Evolutionary conservation across 768 basidiomycete genomes (phyloP).

Genomic region (Porpolomopsis calyptriformis): DNA sequence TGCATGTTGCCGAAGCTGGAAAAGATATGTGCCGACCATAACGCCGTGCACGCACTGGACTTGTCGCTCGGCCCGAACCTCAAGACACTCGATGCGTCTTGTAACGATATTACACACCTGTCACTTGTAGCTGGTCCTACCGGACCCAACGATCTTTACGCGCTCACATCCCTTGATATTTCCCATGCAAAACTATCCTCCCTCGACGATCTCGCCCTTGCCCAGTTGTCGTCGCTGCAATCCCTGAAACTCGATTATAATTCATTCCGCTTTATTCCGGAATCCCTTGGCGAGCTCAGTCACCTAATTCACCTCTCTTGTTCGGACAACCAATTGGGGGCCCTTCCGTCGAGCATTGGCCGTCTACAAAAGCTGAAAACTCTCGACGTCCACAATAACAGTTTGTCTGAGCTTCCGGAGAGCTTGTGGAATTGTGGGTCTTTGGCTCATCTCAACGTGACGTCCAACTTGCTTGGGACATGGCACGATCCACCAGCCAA

Average conservation of each 20-base stretch:
- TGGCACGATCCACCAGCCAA: constrained; percentile 56
- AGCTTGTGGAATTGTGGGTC: constrained; percentile 77
- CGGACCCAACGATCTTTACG: constrained; percentile 23
- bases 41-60: constrained; percentile 70
- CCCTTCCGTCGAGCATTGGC: constrained; percentile 69
- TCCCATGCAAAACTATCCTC: constrained; percentile 82
- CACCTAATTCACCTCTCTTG: constrained; percentile 68
- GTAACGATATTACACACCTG: constrained; percentile 84
- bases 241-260: constrained; percentile 77
- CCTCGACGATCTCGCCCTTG: constrained; percentile 63
- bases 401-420: constrained; percentile 61
- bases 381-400: constrained; percentile 89
- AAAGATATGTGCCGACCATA: constrained; percentile 69
- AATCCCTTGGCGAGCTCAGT: constrained; percentile 65
- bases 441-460: constrained; percentile 67
- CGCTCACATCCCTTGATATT: constrained; percentile 71
- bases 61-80: constrained; percentile 61
- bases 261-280: constrained; percentile 72
- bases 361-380: constrained; percentile 59
- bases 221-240: constrained; percentile 61
- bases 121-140: constrained; percentile 45
- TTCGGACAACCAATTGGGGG: constrained; percentile 80
- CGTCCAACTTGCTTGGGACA: constrained; percentile 70
- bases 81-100: constrained; percentile 59
- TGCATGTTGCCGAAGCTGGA: constrained; percentile 61